Evolutionary conservation across 345 rosid genomes (phyloP).

Genomic region (Populus simonii): DNA sequence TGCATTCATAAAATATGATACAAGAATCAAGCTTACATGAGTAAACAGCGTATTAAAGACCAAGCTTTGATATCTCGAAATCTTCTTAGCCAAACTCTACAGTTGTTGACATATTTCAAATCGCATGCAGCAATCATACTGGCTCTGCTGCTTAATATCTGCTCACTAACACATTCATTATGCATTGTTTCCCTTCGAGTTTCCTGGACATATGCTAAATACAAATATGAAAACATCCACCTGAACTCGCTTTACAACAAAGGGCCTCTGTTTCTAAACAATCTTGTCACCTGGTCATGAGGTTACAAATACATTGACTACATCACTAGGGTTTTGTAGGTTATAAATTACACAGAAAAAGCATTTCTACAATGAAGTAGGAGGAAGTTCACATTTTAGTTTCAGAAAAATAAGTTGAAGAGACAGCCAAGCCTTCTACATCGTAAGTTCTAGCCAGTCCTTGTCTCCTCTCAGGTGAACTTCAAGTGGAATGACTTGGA

Average conservation of each 20-base stretch:
- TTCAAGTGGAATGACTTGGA: conserved; percentile 77
- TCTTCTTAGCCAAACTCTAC: not conserved
- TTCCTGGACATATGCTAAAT: not conserved
- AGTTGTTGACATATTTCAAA: not conserved
- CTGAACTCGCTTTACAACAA: not conserved
- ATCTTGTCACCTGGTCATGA: not conserved
- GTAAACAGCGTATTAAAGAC: not conserved
- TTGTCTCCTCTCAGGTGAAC: conserved; percentile 66
- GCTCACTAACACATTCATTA: not conserved
- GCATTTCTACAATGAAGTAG: not conserved
- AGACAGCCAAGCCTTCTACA: conserved; percentile 73
- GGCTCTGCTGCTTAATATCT: not conserved
- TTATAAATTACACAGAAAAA: not conserved
- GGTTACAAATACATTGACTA: not conserved
- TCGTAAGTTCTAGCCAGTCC: conserved; percentile 79
- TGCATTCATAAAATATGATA: not conserved
- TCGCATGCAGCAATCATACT: not conserved
- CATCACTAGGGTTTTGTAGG: not conserved
- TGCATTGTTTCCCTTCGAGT: not conserved
- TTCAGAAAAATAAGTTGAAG: conserved; percentile 76
- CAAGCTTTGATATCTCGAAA: not conserved
- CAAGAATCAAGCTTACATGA: not conserved
- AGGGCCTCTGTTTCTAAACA: not conserved
- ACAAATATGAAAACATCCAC: not conserved
- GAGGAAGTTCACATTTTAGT: conserved; percentile 40